Evolutionary conservation across 2,329 filamentous ascomycete species (phyloP).

Genomic region (Fragosphaeria purpurea): DNA sequence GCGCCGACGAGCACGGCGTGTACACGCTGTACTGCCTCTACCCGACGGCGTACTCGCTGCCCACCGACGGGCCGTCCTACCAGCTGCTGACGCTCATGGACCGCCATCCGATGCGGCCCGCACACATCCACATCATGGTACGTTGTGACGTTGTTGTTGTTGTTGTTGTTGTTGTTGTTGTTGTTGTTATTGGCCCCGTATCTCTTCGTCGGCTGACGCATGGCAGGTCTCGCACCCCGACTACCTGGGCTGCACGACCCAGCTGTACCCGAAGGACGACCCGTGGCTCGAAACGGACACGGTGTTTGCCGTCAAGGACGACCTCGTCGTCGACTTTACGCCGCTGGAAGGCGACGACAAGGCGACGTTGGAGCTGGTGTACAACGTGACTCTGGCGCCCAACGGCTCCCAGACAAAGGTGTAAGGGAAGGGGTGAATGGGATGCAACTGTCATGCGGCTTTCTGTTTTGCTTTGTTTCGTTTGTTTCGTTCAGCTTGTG

Average conservation of each 20-base stretch:
- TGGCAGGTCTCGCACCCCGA: conserved; percentile 32
- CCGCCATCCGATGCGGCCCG: too few species aligned
- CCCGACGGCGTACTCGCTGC: conserved; percentile 35
- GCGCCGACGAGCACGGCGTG: conserved; percentile 51
- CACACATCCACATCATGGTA: too few species aligned
- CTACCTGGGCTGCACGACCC: conserved; percentile 54
- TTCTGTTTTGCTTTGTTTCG: conserved; percentile 4
- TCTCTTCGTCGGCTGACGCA: too few species aligned
- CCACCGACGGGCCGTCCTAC: conserved; percentile 41
- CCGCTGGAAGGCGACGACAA: conserved; percentile 22
- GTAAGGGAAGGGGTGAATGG: not conserved
- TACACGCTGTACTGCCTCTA: conserved; percentile 48
- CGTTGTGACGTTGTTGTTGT: too few species aligned
- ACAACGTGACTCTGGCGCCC: conserved; percentile 25
- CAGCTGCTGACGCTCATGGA: conserved; percentile 38
- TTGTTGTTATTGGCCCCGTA: not conserved
- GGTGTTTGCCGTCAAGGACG: conserved; percentile 29
- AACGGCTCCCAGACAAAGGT: conserved; percentile 18
- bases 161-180: too few species aligned
- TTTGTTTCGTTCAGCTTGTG: too few species aligned
- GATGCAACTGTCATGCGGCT: not conserved
- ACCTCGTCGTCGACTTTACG: conserved; percentile 27
- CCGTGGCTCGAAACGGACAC: conserved; percentile 39
- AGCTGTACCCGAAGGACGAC: conserved; percentile 54
- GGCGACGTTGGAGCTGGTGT: conserved; percentile 24